These are phyloP conservation scores for Candida nitratophila DNA, from an alignment of 805 yeast genomes.

Conservation along the genomic window DNA sequence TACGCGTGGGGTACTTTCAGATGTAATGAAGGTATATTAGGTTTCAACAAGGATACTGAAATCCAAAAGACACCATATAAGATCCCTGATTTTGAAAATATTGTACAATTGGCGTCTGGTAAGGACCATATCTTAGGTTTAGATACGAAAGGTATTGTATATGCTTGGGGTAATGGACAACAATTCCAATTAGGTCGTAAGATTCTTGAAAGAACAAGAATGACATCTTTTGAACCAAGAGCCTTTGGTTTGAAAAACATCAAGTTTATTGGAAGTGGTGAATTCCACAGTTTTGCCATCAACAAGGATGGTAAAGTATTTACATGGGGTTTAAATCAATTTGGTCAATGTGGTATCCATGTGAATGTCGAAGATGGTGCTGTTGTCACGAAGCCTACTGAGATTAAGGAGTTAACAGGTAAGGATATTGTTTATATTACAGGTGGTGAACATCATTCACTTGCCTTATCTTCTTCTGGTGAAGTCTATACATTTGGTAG, in stretches of 20 bases:
- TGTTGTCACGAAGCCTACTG: constrained; percentile 68
- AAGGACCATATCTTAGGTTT: constrained; percentile 87
- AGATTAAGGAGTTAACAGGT: constrained; percentile 55
- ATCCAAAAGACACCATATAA: constrained; percentile 65
- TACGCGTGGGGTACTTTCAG: constrained; percentile 98
- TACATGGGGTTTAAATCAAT: constrained; percentile 96
- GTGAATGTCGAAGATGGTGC: constrained; percentile 82
- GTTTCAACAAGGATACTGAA: constrained; percentile 60
- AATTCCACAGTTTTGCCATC: constrained; percentile 92
- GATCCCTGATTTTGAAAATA: constrained; percentile 53
- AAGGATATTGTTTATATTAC: constrained; percentile 56
- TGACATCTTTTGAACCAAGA: constrained; percentile 69
- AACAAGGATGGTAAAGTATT: constrained; percentile 61
- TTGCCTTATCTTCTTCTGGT: constrained; percentile 69
- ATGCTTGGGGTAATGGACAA: constrained; percentile 97
- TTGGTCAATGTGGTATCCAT: constrained; percentile 88
- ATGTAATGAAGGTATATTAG: constrained; percentile 85
- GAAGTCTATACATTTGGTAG: constrained; percentile 83
- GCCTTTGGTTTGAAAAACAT: constrained; percentile 77
- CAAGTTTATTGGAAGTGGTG: constrained; percentile 83
- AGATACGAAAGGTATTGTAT: constrained; percentile 78
- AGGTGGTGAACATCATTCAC: constrained; percentile 93
- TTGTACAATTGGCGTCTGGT: constrained; percentile 83
- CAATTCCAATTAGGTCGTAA: constrained; percentile 88
- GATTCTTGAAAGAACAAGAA: constrained; percentile 70